phyloP scores from a whole-genome alignment of 805 yeast genomes.

The Ogataea thermomethanolica region DNA sequence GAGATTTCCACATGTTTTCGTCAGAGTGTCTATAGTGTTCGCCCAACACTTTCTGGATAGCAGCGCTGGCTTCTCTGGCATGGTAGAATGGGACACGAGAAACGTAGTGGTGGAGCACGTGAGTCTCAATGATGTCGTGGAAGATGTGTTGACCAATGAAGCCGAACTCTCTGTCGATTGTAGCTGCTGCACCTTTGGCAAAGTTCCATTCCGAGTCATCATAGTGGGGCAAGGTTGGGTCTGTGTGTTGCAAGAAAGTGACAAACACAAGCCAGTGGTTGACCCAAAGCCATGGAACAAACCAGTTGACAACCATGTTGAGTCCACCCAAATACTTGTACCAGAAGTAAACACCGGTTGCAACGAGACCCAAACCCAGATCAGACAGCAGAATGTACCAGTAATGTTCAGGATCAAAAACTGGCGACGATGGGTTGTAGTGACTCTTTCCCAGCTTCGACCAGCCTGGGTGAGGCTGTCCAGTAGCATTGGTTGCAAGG shows the following conservation, averaged over 20 bases:
- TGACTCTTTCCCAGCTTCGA: slow-evolving; percentile 45
- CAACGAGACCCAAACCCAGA: slow-evolving; percentile 47
- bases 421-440: slow-evolving; percentile 52
- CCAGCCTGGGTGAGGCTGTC: slow-evolving; percentile 46
- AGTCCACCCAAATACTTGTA: slow-evolving; percentile 44
- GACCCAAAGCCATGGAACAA: slow-evolving; percentile 55
- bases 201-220: slow-evolving; percentile 55
- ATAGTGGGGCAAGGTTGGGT: slow-evolving; percentile 58
- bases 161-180: slow-evolving; percentile 60
- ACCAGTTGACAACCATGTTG: slow-evolving; percentile 53
- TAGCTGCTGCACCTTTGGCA: slow-evolving; percentile 65
- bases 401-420: slow-evolving; percentile 51
- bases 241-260: slow-evolving; percentile 61
- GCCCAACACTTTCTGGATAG: slow-evolving; percentile 51
- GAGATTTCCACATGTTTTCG: slow-evolving; percentile 54
- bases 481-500: slow-evolving; percentile 52
- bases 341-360: slow-evolving; percentile 50
- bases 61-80: slow-evolving; percentile 51
- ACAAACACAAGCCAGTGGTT: slow-evolving; percentile 66
- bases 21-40: slow-evolving; percentile 46
- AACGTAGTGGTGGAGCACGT: slow-evolving; percentile 53
- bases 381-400: slow-evolving; percentile 56
- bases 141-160: slow-evolving; percentile 54
- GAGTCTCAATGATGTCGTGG: slow-evolving; percentile 59
- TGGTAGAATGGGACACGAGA: slow-evolving; percentile 55